Evolutionary conservation across 2,329 filamentous ascomycete species (phyloP).

Genomic region (Neonectria neomacrospora): DNA sequence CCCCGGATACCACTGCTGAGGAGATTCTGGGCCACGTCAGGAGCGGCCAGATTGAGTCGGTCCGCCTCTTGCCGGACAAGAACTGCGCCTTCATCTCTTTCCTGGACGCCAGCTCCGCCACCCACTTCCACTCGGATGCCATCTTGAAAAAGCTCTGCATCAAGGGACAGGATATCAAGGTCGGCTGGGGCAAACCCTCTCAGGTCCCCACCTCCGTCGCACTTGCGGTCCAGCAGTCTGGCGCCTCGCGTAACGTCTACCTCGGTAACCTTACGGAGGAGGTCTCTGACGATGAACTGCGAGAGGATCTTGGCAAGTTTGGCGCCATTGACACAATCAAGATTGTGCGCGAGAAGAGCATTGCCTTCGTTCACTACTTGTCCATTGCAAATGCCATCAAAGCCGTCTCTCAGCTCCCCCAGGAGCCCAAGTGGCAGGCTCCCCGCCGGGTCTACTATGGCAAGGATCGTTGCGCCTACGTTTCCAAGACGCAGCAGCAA

Average conservation of each 20-base stretch:
- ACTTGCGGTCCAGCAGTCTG: slow-evolving; percentile 96
- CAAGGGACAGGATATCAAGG: slow-evolving; percentile 99
- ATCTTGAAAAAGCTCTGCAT: slow-evolving; percentile 99
- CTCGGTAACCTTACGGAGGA: slow-evolving; percentile 93
- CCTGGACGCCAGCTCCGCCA: slow-evolving; percentile 95
- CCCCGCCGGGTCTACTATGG: slow-evolving; percentile 97
- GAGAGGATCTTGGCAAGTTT: slow-evolving; percentile 95
- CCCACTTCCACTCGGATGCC: slow-evolving; percentile 98
- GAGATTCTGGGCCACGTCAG: slow-evolving; percentile 96
- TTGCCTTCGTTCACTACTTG: slow-evolving; percentile 96
- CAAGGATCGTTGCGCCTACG: slow-evolving; percentile 97
- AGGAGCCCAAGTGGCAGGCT: slow-evolving; percentile 96
- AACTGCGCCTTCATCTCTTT: slow-evolving; percentile 99
- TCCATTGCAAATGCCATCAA: slow-evolving; percentile 99
- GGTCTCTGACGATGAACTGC: slow-evolving; percentile 88
- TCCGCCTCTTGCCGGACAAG: slow-evolving; percentile 95
- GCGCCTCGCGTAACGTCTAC: slow-evolving; percentile 96
- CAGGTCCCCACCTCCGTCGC: slow-evolving; percentile 97
- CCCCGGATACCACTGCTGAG: slow-evolving; percentile 95
- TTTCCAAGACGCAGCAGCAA: slow-evolving; percentile 99
- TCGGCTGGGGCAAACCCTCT: slow-evolving; percentile 98
- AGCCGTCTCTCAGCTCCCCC: slow-evolving; percentile 93
- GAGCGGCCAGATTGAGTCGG: slow-evolving; percentile 99
- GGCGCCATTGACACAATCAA: slow-evolving; percentile 97
- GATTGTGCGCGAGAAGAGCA: slow-evolving; percentile 96